A percentile compares a stretch with the other conserved stretches of the same genome.
phyloP scores from a whole-genome alignment of 2,329 filamentous ascomycete genomes.

The Gaeumannomyces sp. region DNA sequence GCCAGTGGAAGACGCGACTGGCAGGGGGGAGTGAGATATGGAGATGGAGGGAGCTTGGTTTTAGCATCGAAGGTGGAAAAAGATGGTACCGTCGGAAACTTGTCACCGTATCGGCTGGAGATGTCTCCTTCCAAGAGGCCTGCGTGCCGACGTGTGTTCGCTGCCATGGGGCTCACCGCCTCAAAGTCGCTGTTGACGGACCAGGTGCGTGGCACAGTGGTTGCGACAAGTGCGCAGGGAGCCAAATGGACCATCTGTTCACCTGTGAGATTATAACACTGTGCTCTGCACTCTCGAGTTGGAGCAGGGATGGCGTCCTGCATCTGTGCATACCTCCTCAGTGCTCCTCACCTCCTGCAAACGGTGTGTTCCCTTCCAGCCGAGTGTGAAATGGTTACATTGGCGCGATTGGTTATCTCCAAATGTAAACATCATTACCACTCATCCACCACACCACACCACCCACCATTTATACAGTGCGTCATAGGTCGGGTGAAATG shows the following conservation, averaged over 20 bases:
- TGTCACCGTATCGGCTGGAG: neutral
- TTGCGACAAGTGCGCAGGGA: neutral
- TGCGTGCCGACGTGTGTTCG: neutral
- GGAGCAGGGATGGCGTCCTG: neutral
- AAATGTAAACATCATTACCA: neutral
- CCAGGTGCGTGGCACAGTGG: neutral
- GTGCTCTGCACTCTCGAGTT: neutral
- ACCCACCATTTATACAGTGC: neutral
- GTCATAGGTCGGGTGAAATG: neutral
- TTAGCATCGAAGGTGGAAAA: neutral
- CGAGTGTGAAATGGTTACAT: neutral
- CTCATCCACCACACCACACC: no score
- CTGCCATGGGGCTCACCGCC: neutral
- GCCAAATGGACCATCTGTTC: no score
- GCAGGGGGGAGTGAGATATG: neutral
- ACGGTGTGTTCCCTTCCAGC: neutral
- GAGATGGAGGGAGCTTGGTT: neutral
- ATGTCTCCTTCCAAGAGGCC: neutral
- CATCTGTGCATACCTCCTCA: neutral
- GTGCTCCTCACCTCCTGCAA: no score
- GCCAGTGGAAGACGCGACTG: neutral
- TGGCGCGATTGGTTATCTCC: neutral
- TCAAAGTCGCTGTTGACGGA: neutral
- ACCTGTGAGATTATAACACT: neutral
- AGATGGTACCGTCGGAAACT: neutral